These are phyloP conservation scores for Juncus inflexus DNA, from an alignment of 176 grass and related monocot species.

Conservation along the genomic window DNA sequence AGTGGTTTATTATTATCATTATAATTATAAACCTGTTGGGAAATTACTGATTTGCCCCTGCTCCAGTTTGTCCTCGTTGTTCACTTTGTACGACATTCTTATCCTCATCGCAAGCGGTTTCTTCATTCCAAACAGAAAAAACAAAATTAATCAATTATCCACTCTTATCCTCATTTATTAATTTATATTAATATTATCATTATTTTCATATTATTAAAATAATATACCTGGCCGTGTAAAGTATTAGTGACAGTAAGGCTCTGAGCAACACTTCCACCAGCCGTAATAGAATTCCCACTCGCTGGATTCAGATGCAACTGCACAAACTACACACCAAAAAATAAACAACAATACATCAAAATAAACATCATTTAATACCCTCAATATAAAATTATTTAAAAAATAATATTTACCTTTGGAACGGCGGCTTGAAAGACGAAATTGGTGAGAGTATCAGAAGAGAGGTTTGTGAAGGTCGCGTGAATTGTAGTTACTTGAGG, in stretches of 20 bases:
- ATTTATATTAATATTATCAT: constrained; percentile 6
- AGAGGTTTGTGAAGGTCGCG: constrained; percentile 80
- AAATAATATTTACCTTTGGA: constrained; percentile 62
- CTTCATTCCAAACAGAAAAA: constrained; percentile 41
- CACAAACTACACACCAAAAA: constrained; percentile 77
- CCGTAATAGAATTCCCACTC: constrained; percentile 64
- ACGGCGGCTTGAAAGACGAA: constrained; percentile 98
- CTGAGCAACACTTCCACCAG: constrained; percentile 65
- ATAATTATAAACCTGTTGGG: constrained; percentile 78
- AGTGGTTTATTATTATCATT: constrained; percentile 35
- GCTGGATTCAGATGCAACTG: constrained; percentile 79
- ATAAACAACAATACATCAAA: neutral
- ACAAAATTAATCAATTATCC: constrained; percentile 12
- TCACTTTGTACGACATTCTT: constrained; percentile 89
- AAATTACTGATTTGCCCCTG: constrained; percentile 96
- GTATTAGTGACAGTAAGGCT: constrained; percentile 78
- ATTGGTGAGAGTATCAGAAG: constrained; percentile 61
- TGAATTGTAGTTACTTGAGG: constrained; percentile 67
- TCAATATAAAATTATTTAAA: neutral
- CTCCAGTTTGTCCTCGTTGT: constrained; percentile 75
- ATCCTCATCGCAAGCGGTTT: constrained; percentile 86
- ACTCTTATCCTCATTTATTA: neutral
- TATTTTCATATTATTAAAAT: neutral
- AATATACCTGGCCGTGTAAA: constrained; percentile 86
- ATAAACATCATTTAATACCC: neutral